A percentile compares a stretch with the other conserved stretches of the same genome.
Conservation (phyloP, 1,284 basidiomycete genomes). For the Anthracocystis panici-leucophaei region DNA sequence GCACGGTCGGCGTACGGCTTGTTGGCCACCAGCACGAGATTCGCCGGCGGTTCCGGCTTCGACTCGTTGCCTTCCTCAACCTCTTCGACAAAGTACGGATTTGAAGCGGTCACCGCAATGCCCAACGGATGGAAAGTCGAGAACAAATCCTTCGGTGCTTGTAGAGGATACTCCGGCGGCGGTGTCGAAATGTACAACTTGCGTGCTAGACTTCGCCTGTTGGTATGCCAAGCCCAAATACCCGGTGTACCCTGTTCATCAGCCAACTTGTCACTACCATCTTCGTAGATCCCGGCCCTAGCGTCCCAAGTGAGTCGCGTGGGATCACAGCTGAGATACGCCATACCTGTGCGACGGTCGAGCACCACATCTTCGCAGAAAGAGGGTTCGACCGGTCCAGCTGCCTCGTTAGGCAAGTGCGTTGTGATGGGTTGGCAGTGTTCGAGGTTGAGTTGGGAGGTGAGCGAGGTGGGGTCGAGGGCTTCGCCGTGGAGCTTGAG, state of each 20-base stretch:
- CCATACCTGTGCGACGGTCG: conserved; percentile 45
- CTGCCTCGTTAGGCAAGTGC: conserved; percentile 30
- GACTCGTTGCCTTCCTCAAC: conserved; percentile 21
- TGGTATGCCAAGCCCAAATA: conserved; percentile 58
- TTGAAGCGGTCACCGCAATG: conserved; percentile 42
- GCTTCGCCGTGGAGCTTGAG: conserved; percentile 41
- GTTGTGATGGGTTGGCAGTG: conserved; percentile 30
- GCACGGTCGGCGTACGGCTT: conserved; percentile 45
- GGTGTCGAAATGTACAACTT: conserved; percentile 47
- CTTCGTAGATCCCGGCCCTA: conserved; percentile 39
- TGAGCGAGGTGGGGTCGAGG: conserved; percentile 6
- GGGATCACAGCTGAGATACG: conserved; percentile 58
- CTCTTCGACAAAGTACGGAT: conserved; percentile 46
- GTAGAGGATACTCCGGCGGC: conserved; percentile 28
- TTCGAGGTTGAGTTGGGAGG: conserved; percentile 36
- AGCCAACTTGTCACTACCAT: conserved; percentile 23
- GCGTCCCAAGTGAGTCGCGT: conserved; percentile 55
- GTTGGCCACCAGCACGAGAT: conserved; percentile 52
- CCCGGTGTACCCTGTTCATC: conserved; percentile 27
- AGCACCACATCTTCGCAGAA: conserved; percentile 58
- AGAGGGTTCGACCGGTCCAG: conserved; percentile 44
- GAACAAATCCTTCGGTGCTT: conserved; percentile 35
- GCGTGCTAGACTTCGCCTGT: conserved; percentile 20
- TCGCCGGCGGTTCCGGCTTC: conserved; percentile 32
- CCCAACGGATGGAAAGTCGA: conserved; percentile 53